phyloP scores from a whole-genome alignment of 2,329 filamentous ascomycete species.

The Dactylonectria macrodidyma region DNA sequence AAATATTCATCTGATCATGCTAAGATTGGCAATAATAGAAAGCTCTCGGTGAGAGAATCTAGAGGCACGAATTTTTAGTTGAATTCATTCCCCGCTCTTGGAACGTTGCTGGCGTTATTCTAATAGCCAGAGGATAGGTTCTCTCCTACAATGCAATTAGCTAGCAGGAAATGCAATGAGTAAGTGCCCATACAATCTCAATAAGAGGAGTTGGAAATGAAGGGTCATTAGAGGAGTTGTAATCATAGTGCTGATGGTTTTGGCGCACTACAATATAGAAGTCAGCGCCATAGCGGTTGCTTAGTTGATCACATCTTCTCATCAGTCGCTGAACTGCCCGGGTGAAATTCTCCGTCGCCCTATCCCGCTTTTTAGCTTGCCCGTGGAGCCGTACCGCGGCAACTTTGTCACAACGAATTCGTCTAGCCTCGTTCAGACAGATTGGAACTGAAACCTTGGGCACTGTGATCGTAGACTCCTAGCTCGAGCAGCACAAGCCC shows the following conservation, averaged over 20 bases:
- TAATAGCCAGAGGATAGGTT: background rate
- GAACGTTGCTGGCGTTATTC: background rate
- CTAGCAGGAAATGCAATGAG: background rate
- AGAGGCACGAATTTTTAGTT: no score
- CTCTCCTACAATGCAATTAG: background rate
- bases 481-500: no score
- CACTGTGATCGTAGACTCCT: no score
- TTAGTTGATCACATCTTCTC: slow-evolving; percentile 4
- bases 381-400: no score
- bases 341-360: background rate
- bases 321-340: slow-evolving; percentile 4
- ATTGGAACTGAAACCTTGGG: no score
- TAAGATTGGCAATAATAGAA: no score
- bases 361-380: no score
- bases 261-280: background rate
- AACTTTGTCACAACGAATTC: no score
- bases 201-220: background rate
- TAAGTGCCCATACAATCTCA: background rate
- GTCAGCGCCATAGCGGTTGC: background rate
- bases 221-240: slow-evolving; percentile 1
- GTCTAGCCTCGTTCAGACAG: no score
- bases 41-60: no score
- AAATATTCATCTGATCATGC: no score
- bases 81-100: background rate
- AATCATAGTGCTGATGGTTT: background rate